These are phyloP conservation scores for Tetrapyrgos nigripes DNA, from an alignment of 1,284 basidiomycete genomes.

Conservation along the genomic window DNA sequence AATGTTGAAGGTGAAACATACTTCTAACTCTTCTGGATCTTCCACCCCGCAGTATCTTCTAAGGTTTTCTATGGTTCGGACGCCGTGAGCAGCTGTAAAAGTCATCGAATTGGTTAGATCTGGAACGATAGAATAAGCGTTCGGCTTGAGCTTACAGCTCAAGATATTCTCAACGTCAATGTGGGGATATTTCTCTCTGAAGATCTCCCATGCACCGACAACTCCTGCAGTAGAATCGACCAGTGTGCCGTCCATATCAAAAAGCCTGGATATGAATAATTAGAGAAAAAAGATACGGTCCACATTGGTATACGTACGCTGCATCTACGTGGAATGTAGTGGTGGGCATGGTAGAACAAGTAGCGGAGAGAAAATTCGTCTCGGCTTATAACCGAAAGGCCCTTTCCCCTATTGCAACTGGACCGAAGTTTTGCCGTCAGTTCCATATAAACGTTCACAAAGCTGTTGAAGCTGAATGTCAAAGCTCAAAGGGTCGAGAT, in stretches of 20 bases:
- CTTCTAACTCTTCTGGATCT: constrained; percentile 73
- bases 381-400: too few relatives aligned
- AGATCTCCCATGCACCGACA: constrained; percentile 75
- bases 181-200: constrained; percentile 65
- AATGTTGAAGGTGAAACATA: constrained; percentile 32
- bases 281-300: neutral
- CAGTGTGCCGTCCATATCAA: constrained; percentile 84
- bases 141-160: constrained; percentile 51
- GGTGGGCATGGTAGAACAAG: constrained; percentile 54
- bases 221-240: constrained; percentile 78
- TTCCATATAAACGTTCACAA: too few relatives aligned
- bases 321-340: constrained; percentile 59
- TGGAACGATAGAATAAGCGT: constrained; percentile 10
- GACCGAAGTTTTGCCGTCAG: too few relatives aligned
- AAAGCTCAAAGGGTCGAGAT: too few relatives aligned
- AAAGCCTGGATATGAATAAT: constrained; percentile 51
- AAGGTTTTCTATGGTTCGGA: constrained; percentile 83
- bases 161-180: constrained; percentile 69
- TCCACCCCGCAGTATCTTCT: constrained; percentile 71
- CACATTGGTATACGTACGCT: constrained; percentile 46
- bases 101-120: constrained; percentile 2
- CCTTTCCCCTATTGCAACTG: too few relatives aligned
- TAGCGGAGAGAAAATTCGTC: too few relatives aligned
- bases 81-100: constrained; percentile 74
- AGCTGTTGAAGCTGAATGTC: neutral